Evolutionary conservation across 108 stramenopile species (phyloP).

Genomic region (Schizochytrium sp.): DNA sequence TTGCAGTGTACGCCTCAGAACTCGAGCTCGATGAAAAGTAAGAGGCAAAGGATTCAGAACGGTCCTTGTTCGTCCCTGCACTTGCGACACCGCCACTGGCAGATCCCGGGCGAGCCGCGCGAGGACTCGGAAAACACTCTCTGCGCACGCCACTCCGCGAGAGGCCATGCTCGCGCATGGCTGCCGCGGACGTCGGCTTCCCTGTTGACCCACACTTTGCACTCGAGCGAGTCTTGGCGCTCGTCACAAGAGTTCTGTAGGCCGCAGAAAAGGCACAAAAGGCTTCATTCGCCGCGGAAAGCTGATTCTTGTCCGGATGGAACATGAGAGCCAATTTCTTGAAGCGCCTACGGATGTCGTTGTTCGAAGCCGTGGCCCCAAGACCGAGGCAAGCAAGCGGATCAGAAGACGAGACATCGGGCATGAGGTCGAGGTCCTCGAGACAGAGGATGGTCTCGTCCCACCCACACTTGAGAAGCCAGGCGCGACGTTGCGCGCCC

Average conservation of each 20-base stretch:
- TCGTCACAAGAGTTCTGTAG: background rate
- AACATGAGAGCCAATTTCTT: background rate
- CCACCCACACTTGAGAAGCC: background rate
- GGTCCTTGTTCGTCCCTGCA: background rate
- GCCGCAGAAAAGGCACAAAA: background rate
- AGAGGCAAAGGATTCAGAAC: background rate
- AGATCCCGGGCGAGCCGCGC: background rate
- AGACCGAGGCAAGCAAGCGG: background rate
- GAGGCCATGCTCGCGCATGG: background rate
- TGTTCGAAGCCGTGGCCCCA: background rate
- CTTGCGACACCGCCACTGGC: too few species aligned
- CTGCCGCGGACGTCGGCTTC: background rate
- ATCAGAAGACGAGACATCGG: background rate
- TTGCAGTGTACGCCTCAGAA: background rate
- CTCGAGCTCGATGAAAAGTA: background rate
- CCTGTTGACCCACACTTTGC: too few species aligned
- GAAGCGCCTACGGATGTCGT: background rate
- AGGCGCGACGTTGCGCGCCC: background rate
- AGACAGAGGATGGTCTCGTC: background rate
- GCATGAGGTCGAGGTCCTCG: background rate
- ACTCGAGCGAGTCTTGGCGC: too few species aligned
- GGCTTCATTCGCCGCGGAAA: background rate
- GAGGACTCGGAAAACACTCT: background rate
- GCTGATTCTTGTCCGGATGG: background rate
- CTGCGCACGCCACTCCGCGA: background rate